Evolutionary conservation across 2,329 filamentous ascomycete species (phyloP).

Genomic region (Ceratocystis harringtonii): DNA sequence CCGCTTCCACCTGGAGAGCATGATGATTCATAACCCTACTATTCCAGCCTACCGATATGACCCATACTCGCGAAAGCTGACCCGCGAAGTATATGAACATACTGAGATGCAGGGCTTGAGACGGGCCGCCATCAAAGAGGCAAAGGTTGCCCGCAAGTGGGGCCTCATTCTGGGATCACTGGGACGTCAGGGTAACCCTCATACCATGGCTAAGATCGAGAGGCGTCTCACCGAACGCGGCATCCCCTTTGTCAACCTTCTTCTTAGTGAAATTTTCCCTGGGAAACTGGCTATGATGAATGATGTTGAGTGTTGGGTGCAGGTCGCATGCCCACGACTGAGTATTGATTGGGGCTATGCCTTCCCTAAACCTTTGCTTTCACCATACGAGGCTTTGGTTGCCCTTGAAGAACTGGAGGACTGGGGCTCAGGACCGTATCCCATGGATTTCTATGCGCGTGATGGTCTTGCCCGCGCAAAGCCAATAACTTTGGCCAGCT

Average conservation of each 20-base stretch:
- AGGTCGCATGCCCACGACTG: conserved; percentile 88
- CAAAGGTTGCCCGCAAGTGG: conserved; percentile 72
- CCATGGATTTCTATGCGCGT: conserved; percentile 96
- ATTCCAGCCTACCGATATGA: conserved; percentile 93
- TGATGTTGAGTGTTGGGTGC: conserved; percentile 95
- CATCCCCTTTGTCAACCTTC: conserved; percentile 68
- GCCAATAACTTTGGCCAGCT: conserved; percentile 24
- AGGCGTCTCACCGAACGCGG: conserved; percentile 53
- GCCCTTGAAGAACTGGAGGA: conserved; percentile 67
- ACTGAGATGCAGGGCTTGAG: conserved; percentile 76
- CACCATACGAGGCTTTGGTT: conserved; percentile 87
- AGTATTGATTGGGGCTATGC: conserved; percentile 99
- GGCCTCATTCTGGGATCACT: conserved; percentile 86
- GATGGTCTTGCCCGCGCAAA: conserved; percentile 77
- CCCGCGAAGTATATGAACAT: conserved; percentile 82
- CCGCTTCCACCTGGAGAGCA: conserved; percentile 89
- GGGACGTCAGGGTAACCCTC: conserved; percentile 86
- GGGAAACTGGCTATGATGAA: conserved; percentile 86
- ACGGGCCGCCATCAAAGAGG: conserved; percentile 58
- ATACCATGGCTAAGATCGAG: conserved; percentile 81
- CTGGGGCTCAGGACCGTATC: conserved; percentile 66
- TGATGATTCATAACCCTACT: conserved; percentile 94
- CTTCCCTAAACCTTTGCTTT: conserved; percentile 74
- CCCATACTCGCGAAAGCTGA: conserved; percentile 83
- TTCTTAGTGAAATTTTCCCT: conserved; percentile 91